Evolutionary conservation across 148 eudicot species (phyloP).

Genomic region (Chenopodium quinoa): DNA sequence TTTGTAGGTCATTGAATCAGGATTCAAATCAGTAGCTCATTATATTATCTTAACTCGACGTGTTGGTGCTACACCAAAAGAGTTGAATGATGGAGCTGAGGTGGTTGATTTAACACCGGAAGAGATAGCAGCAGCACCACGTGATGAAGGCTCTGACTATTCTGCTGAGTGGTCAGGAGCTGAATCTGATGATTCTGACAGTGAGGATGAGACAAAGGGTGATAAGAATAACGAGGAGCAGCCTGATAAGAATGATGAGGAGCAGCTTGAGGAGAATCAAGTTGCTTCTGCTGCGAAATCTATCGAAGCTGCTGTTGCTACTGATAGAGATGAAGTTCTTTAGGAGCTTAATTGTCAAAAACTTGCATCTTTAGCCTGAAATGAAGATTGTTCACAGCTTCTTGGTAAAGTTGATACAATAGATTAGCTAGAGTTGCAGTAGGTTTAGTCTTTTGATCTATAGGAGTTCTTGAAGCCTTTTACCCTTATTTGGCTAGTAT

Average conservation of each 20-base stretch:
- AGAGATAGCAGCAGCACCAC: slow-evolving; percentile 11
- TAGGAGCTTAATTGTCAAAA: background rate
- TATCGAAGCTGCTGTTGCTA: slow-evolving; percentile 12
- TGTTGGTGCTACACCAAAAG: slow-evolving; percentile 20
- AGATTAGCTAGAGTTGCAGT: background rate
- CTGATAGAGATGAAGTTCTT: slow-evolving; percentile 1
- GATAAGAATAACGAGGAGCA: background rate
- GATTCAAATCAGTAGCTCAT: slow-evolving; percentile 76
- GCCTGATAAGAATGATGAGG: background rate
- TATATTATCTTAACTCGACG: slow-evolving; percentile 52
- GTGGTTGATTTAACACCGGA: slow-evolving; percentile 17
- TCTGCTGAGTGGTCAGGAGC: slow-evolving; percentile 26
- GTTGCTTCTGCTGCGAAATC: slow-evolving; percentile 11
- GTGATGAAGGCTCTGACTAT: slow-evolving; percentile 25
- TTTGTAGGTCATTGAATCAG: slow-evolving; percentile 45
- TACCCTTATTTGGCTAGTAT: background rate
- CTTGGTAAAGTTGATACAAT: background rate
- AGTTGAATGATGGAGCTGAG: slow-evolving; percentile 23
- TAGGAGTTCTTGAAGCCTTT: background rate
- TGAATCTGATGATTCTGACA: slow-evolving; percentile 28
- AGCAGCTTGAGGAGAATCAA: background rate
- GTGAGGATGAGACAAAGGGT: slow-evolving; percentile 20
- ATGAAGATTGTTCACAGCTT: no score
- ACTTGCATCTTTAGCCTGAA: background rate
- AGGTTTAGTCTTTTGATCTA: background rate